Evolutionary conservation across 495 filamentous ascomycete species (phyloP).

Genomic region (Neurospora sp.): DNA sequence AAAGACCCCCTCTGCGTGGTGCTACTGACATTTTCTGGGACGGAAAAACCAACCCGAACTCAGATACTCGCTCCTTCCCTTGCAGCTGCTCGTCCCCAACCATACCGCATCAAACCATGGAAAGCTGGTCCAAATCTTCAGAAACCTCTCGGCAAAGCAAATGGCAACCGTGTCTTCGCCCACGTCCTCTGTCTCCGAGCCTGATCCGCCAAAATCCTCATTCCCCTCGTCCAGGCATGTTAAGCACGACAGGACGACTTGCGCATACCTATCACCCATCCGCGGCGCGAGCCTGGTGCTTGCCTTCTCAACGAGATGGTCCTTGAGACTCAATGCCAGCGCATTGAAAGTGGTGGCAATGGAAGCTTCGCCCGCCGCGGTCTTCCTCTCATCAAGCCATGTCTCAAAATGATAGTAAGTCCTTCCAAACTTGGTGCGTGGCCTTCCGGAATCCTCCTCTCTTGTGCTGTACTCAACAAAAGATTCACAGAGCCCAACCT

Average conservation of each 20-base stretch:
- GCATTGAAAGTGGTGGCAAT: neutral
- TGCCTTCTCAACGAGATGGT: constrained; percentile 31
- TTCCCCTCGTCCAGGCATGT: constrained; percentile 45
- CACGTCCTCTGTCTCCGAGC: constrained; percentile 40
- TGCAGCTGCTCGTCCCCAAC: neutral
- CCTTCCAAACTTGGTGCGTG: neutral
- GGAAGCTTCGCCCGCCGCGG: neutral
- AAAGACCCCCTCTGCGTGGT: no score
- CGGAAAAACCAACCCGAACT: no score
- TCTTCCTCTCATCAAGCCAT: neutral
- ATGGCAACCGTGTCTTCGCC: constrained; percentile 36
- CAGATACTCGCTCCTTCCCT: no score
- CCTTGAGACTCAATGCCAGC: constrained; percentile 14
- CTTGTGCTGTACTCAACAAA: constrained; percentile 22
- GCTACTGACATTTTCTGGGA: no score
- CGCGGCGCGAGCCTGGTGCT: constrained; percentile 25
- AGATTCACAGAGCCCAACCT: constrained; percentile 48
- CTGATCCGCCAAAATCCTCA: constrained; percentile 35
- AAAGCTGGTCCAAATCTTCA: neutral
- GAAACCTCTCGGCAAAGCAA: neutral
- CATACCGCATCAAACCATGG: neutral
- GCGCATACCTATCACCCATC: constrained; percentile 42
- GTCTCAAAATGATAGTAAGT: neutral
- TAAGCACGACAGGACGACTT: constrained; percentile 43
- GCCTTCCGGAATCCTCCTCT: neutral